Evolutionary conservation across 495 filamentous ascomycete species (phyloP).

Genomic region (Podospora didyma): DNA sequence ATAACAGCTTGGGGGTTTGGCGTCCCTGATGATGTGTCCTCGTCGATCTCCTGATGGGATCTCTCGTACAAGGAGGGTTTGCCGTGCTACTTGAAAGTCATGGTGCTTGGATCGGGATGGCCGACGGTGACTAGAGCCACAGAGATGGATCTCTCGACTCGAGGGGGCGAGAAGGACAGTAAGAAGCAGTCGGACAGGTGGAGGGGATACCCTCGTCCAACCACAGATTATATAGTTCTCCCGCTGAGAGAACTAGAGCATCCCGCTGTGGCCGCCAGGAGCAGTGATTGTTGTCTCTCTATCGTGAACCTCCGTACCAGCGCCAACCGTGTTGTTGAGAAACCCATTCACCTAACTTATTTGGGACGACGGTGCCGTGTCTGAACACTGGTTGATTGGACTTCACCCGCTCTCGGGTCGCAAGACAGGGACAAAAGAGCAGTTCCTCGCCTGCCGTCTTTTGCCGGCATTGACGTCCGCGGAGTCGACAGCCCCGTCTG

Average conservation of each 20-base stretch:
- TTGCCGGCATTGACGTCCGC: slow-evolving; percentile 14
- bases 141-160: background rate
- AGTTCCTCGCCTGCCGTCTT: slow-evolving; percentile 2
- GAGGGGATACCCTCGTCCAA: background rate
- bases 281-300: background rate
- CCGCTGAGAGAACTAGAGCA: background rate
- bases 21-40: background rate
- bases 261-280: no score
- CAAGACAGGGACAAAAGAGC: background rate
- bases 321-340: background rate
- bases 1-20: background rate
- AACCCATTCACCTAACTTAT: background rate
- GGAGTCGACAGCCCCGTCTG: slow-evolving; percentile 2
- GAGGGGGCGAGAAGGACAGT: background rate
- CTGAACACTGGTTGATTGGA: slow-evolving; percentile 8
- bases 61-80: background rate
- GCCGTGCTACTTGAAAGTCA: background rate
- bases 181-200: background rate
- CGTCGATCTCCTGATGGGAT: background rate
- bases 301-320: background rate
- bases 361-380: background rate
- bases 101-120: background rate
- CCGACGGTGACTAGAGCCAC: no score
- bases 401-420: background rate
- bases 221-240: background rate